Percentiles rank a stretch among this genome's conserved stretches.
phyloP scores from a whole-genome alignment of 2,329 filamentous ascomycete species.

The Aspergillus costaricaensis region DNA sequence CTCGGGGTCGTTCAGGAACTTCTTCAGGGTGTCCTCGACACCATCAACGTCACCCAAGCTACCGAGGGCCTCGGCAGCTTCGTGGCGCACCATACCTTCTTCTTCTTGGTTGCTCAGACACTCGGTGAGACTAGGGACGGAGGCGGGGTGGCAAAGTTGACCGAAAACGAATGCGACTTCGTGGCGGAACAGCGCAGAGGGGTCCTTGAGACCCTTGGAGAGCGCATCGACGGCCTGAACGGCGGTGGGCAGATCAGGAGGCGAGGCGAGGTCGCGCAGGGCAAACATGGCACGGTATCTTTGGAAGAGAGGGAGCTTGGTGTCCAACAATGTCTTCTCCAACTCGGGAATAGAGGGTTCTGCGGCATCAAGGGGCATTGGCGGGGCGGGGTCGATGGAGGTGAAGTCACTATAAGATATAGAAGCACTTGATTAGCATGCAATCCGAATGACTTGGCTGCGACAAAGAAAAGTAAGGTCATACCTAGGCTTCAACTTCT shows the following conservation, averaged over 20 bases:
- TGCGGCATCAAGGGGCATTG: constrained; percentile 68
- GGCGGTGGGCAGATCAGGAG: constrained; percentile 85
- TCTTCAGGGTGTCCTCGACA: constrained; percentile 80
- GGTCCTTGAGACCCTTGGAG: constrained; percentile 79
- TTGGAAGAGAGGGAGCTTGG: constrained; percentile 76
- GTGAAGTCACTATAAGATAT: constrained; percentile 74
- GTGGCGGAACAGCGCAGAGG: constrained; percentile 91
- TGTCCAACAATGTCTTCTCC: constrained; percentile 76
- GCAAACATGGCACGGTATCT: constrained; percentile 98
- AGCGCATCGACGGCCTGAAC: constrained; percentile 83
- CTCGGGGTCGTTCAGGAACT: constrained; percentile 86
- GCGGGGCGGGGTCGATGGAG: constrained; percentile 92
- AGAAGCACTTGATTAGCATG: constrained; percentile 31
- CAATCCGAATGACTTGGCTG: constrained; percentile 7
- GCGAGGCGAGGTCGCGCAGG: constrained; percentile 89
- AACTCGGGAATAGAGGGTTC: constrained; percentile 71
- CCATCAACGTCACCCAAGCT: constrained; percentile 91
- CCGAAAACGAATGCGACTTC: constrained; percentile 99
- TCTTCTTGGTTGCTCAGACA: constrained; percentile 78
- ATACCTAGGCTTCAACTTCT: constrained; percentile 81
- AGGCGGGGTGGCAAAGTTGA: constrained; percentile 93
- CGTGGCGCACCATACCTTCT: constrained; percentile 94
- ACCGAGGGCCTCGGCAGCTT: constrained; percentile 93
- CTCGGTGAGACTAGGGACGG: constrained; percentile 81
- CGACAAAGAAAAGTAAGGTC: constrained; percentile 20